phyloP scores from a whole-genome alignment of 1,284 basidiomycete genomes.

The Cutaneotrichosporon sp. region DNA sequence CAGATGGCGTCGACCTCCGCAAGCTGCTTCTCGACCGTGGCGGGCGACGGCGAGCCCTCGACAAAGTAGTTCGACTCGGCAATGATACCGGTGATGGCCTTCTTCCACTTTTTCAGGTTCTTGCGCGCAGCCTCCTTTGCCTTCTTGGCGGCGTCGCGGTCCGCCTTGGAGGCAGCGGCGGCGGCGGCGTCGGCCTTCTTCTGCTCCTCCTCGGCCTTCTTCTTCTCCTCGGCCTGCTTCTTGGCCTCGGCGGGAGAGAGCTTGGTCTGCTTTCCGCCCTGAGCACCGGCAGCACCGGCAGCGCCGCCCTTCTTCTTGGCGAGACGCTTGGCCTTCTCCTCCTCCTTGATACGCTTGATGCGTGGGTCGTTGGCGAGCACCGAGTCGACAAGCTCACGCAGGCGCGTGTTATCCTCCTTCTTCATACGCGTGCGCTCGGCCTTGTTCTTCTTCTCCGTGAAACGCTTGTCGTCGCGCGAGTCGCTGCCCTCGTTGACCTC shows the following conservation, averaged over 20 bases:
- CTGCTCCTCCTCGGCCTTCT: constrained; percentile 71
- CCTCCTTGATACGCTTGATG: constrained; percentile 94
- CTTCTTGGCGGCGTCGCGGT: constrained; percentile 83
- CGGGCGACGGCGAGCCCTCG: constrained; percentile 47
- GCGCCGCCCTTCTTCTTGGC: constrained; percentile 72
- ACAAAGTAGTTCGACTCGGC: constrained; percentile 57
- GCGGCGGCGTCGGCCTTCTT: constrained; percentile 63
- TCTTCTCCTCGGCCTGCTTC: constrained; percentile 66
- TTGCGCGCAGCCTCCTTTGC: constrained; percentile 63
- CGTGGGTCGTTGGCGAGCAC: constrained; percentile 83
- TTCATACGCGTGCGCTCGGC: constrained; percentile 90
- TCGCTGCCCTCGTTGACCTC: constrained; percentile 97
- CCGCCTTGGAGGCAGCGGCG: constrained; percentile 53
- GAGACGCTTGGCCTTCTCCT: constrained; percentile 91
- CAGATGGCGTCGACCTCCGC: constrained; percentile 54
- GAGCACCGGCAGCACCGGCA: constrained; percentile 38
- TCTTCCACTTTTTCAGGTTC: constrained; percentile 55
- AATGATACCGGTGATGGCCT: constrained; percentile 51
- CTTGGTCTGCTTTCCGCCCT: constrained; percentile 48
- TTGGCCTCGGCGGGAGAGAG: constrained; percentile 64
- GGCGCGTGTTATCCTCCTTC: constrained; percentile 93
- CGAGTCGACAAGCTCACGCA: constrained; percentile 82
- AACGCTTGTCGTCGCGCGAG: constrained; percentile 97
- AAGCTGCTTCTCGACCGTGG: constrained; percentile 54
- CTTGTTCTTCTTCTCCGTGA: constrained; percentile 99